Percentiles rank a stretch among this genome's conserved stretches.
Evolutionary conservation across 2,329 filamentous ascomycete genomes (phyloP).

Genomic region (Cryphonectria carpinicola): DNA sequence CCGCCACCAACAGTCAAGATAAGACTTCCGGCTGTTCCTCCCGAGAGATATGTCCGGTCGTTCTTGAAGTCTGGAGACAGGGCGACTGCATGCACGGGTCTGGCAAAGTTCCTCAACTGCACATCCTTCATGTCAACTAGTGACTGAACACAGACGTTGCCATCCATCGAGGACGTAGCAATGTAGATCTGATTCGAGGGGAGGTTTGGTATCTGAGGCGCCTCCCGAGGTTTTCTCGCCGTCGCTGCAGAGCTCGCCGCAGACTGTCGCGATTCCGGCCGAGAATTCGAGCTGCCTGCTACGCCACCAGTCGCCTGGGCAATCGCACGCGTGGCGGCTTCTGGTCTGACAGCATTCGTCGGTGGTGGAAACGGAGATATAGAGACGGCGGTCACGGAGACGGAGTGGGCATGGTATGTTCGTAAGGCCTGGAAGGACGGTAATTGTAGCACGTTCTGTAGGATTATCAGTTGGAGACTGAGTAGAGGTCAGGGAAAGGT

Average conservation of each 20-base stretch:
- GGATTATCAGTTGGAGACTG: constrained; percentile 34
- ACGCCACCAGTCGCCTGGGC: constrained; percentile 43
- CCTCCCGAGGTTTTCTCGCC: constrained; percentile 56
- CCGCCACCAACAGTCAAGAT: constrained; percentile 84
- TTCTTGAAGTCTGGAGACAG: constrained; percentile 94
- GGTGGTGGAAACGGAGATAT: constrained; percentile 81
- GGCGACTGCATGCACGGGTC: constrained; percentile 88
- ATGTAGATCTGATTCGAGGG: constrained; percentile 93
- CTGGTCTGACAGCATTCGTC: constrained; percentile 48
- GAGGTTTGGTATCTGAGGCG: constrained; percentile 65
- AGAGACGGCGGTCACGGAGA: constrained; percentile 86
- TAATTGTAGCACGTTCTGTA: constrained; percentile 80
- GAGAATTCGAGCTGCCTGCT: constrained; percentile 37
- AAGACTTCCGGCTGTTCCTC: constrained; percentile 84
- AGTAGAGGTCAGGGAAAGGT: neutral
- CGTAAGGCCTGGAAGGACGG: constrained; percentile 81
- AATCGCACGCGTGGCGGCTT: constrained; percentile 37
- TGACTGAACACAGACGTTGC: constrained; percentile 90
- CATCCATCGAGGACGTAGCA: constrained; percentile 91
- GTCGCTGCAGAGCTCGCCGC: constrained; percentile 53
- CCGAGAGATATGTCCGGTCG: constrained; percentile 87
- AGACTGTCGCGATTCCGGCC: constrained; percentile 44
- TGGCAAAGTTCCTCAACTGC: constrained; percentile 86
- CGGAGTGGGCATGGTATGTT: constrained; percentile 89
- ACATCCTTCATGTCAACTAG: constrained; percentile 89